Evolutionary conservation across 352 stramenopile species (phyloP), one percentile per base, ranked within the genome.

Genomic region (Thalassiosira mediterranea): DNA sequence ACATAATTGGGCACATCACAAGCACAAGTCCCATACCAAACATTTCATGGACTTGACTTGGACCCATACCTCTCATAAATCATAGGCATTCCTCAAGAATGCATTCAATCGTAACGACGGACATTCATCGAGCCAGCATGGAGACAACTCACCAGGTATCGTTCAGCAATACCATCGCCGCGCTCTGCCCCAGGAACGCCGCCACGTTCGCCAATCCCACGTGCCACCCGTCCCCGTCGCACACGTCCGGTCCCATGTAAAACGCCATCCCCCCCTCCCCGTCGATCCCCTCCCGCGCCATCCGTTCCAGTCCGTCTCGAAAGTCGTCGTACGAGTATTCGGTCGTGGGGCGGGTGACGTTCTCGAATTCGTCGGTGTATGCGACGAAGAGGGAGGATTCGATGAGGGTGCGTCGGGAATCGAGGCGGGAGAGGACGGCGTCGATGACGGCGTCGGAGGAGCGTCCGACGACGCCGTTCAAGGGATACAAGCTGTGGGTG

Each of bases 171-270:
- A 13, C 31, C 0, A 54, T 3, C 19, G 60, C 56, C 69, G 67
- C 67, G 44, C 61, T 65, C 53, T 79, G 69, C 19, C 60, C 38
- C 29, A 79, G 17, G 25, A 79, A 79, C 0, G 69, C 49, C 8
- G 61, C 61, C 25, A 79, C 37, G 53, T 79, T 79, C 19, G 52
- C 44, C 2, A 79, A 51, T 13, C 69, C 69, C 4, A 62, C 23
- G 34, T 69, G 60, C 52, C 56, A 74, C 47, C 69, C 69, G 15
- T 79, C 61, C 15, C 62, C 57, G 25, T 59, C 58, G 52, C 61
- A 67, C 15, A 67, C 68, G 10, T 65, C 25, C 23, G 48, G 56
- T 38, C 69, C 69, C 46, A 79, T 19, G 31, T 54, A 79, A 28
- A 79, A 79, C 21, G 17, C 46, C 23, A 60, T 29, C 28, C 38